phyloP scores from a whole-genome alignment of 805 yeast genomes.

The Debaryomyces hansenii region DNA sequence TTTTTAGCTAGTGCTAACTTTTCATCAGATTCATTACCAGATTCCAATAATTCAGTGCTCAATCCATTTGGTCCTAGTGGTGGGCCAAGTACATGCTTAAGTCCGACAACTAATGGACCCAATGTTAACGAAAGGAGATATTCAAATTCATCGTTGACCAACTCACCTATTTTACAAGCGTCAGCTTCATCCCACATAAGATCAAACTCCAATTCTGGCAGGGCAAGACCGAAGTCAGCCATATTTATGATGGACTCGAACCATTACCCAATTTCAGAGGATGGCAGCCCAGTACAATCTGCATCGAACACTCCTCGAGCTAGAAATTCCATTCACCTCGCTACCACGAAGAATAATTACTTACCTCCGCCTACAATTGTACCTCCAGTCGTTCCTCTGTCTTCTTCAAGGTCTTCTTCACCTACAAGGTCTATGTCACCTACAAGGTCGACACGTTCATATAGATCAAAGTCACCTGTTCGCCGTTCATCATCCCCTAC shows the following conservation, averaged over 20 bases:
- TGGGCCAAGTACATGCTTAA: neutral
- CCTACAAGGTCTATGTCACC: slow-evolving; percentile 29
- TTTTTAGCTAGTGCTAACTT: slow-evolving; percentile 40
- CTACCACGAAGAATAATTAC: slow-evolving; percentile 9
- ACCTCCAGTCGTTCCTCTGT: slow-evolving; percentile 18
- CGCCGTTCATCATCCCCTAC: slow-evolving; percentile 17
- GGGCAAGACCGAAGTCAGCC: slow-evolving; percentile 38
- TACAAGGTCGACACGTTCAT: slow-evolving; percentile 25
- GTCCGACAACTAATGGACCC: neutral
- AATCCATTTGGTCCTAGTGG: neutral
- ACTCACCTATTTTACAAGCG: slow-evolving; percentile 19
- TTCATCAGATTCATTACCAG: slow-evolving; percentile 33
- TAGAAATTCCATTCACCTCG: slow-evolving; percentile 19
- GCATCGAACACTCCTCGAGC: slow-evolving; percentile 17
- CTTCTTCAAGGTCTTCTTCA: slow-evolving; percentile 22
- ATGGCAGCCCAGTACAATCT: slow-evolving; percentile 18
- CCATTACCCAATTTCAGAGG: slow-evolving; percentile 28
- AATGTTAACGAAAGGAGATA: slow-evolving; percentile 13
- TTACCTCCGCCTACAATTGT: slow-evolving; percentile 10
- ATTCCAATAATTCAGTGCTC: slow-evolving; percentile 2
- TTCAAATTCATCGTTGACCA: slow-evolving; percentile 19
- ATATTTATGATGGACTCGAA: slow-evolving; percentile 28
- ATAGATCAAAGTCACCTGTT: slow-evolving; percentile 28
- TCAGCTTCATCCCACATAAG: slow-evolving; percentile 9
- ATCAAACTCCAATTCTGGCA: slow-evolving; percentile 8